Percentiles rank a stretch among this genome's conserved stretches.
These are phyloP conservation scores for Dactylellina sp. DNA, from an alignment of 2,329 filamentous ascomycete species.

Conservation along the genomic window DNA sequence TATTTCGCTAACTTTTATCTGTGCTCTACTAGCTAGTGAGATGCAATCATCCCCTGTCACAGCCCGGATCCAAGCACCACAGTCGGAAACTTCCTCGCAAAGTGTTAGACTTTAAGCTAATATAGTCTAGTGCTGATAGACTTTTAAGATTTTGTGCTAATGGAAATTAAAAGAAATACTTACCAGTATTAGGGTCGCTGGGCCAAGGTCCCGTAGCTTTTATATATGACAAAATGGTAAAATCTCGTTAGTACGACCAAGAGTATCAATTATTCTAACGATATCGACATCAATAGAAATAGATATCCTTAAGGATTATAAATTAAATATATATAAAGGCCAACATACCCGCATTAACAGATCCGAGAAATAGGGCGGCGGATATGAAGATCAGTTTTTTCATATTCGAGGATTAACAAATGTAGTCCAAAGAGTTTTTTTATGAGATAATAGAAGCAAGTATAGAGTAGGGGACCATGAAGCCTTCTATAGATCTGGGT, in stretches of 20 bases:
- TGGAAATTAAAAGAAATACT: neutral
- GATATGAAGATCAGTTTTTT: too few species aligned
- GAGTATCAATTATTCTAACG: too few species aligned
- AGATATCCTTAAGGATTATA: too few species aligned
- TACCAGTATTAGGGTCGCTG: constrained; percentile 16
- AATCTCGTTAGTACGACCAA: neutral
- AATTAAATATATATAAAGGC: too few species aligned
- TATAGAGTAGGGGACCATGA: too few species aligned
- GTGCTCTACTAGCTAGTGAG: constrained; percentile 1
- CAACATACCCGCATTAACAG: too few species aligned
- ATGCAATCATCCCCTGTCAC: constrained; percentile 9
- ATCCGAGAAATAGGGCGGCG: too few species aligned
- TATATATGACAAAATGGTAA: neutral
- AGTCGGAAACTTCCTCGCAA: constrained; percentile 6
- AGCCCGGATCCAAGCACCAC: constrained; percentile 10
- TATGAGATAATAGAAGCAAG: too few species aligned
- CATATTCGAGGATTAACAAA: too few species aligned
- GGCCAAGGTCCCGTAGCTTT: constrained; percentile 12
- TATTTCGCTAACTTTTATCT: neutral
- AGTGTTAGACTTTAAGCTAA: neutral
- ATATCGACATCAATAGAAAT: too few species aligned
- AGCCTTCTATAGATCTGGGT: too few species aligned
- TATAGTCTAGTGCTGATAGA: neutral
- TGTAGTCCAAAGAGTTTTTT: too few species aligned
- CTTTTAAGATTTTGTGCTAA: neutral